Evolutionary conservation across 1,284 basidiomycete species (phyloP).

Genomic region (Golubevia sp.): DNA sequence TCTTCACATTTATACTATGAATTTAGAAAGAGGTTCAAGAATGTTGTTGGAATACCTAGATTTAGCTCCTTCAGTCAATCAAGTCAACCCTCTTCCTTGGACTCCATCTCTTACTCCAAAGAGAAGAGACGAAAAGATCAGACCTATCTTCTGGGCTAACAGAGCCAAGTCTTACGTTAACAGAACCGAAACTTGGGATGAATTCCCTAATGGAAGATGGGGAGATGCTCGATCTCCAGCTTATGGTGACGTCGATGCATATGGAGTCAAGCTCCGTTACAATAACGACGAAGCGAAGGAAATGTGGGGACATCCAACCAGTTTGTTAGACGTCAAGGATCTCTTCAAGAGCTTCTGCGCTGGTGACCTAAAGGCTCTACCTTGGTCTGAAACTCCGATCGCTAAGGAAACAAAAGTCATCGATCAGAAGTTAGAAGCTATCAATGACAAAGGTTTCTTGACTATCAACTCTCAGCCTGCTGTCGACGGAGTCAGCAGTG

Average conservation of each 20-base stretch:
- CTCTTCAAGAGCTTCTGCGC: slow-evolving; percentile 52
- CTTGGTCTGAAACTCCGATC: slow-evolving; percentile 55
- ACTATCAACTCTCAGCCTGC: slow-evolving; percentile 65
- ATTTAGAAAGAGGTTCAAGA: slow-evolving; percentile 55
- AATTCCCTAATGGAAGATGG: slow-evolving; percentile 65
- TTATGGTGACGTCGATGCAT: slow-evolving; percentile 61
- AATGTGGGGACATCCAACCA: slow-evolving; percentile 49
- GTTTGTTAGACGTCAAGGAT: slow-evolving; percentile 39
- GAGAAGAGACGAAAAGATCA: slow-evolving; percentile 56
- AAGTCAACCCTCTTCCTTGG: slow-evolving; percentile 56
- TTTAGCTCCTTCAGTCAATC: slow-evolving; percentile 48
- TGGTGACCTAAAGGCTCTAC: slow-evolving; percentile 48
- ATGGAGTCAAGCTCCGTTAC: slow-evolving; percentile 56
- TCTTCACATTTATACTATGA: slow-evolving; percentile 61
- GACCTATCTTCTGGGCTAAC: slow-evolving; percentile 61
- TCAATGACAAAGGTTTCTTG: slow-evolving; percentile 52
- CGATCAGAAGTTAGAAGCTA: slow-evolving; percentile 38
- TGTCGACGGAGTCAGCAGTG: slow-evolving; percentile 76
- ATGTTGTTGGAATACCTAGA: slow-evolving; percentile 59
- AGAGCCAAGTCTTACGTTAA: slow-evolving; percentile 53
- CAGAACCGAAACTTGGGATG: slow-evolving; percentile 60
- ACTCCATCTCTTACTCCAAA: slow-evolving; percentile 54
- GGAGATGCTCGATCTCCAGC: slow-evolving; percentile 63
- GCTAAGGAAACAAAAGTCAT: slow-evolving; percentile 57
- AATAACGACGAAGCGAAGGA: slow-evolving; percentile 44